Evolutionary conservation across 1,284 basidiomycete genomes (phyloP), one percentile per base, ranked within the genome.

Genomic region (Apiotrichum akiyoshidainum): DNA sequence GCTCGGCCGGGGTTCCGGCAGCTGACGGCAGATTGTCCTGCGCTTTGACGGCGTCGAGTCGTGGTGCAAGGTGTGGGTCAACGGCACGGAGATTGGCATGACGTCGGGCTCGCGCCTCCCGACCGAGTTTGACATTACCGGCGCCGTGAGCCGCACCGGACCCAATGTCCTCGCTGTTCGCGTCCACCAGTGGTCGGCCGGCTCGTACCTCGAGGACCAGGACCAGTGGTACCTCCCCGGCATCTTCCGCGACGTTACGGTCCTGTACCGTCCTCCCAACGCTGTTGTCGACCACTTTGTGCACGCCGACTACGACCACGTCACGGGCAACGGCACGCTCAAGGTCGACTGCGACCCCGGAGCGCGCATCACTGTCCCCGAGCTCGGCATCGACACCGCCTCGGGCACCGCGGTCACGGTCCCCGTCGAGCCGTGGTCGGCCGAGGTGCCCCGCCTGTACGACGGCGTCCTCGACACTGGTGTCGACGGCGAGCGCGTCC

Each of bases 31-130:
- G 42, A 44, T 44, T 21, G 42, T 68, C 2, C 34, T 68, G 11
- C 64, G 64, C n/a, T 68, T 66, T 26, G 66, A 68, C 46, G 66
- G 66, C 12, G 44, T 66, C 46, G 66, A 68, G 52, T 64, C 62
- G 21, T 68, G 64, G 64, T 39, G 22, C 33, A 68, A 68, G 55
- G 55, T 66, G 8, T 68, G 64, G 64, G 35, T 68, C 33, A 68
- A 68, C 48, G 66, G 66, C 16, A 17, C 2, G 11, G 54, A 57
- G 47, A 40, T 68, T 11, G 66, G 66, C 22, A 54, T 42, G 2
- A 40, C 58, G 11, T 52, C 46, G 4, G 66, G 66, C 11, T 57
- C 53, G 5, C 58, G 66, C 19, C 42, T 66, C 2, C 61, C 66
- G 2, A 40, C 34, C 34, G 66, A 68, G 58, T 68, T 68, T 33